Conservation (phyloP, 352 stramenopile species). For the Globisporangium heterothallicum region DNA sequence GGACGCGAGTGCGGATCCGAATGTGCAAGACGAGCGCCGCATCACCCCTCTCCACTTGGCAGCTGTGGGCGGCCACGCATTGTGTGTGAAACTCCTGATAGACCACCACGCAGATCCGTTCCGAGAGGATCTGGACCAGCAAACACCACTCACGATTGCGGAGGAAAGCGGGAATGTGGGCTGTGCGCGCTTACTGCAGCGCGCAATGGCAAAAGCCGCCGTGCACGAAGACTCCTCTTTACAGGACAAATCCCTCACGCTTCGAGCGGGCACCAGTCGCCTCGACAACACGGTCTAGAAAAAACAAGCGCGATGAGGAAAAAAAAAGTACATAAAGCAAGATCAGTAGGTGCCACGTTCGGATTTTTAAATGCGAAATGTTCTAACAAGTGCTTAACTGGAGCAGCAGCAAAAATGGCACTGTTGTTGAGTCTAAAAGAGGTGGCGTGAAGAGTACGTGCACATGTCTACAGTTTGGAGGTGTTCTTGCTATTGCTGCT, state of each 20-base stretch:
- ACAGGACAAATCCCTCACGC: constrained; percentile 43
- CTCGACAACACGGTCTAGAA: constrained; percentile 70
- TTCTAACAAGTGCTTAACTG: not conserved
- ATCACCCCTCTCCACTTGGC: constrained; percentile 76
- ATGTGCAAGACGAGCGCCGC: constrained; percentile 64
- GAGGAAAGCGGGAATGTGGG: constrained; percentile 76
- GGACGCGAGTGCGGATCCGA: constrained; percentile 51
- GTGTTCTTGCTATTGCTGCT: not conserved
- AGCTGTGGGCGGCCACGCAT: constrained; percentile 59
- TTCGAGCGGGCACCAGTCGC: constrained; percentile 48
- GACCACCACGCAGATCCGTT: constrained; percentile 80
- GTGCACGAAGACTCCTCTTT: constrained; percentile 32
- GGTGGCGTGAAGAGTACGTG: too few relatives aligned
- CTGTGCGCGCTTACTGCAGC: constrained; percentile 64
- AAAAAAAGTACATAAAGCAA: not conserved
- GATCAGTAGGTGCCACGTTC: not conserved
- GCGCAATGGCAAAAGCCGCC: constrained; percentile 68
- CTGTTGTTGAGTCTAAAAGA: too few relatives aligned
- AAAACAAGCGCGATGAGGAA: too few relatives aligned
- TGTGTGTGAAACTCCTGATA: constrained; percentile 77
- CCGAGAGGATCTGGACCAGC: constrained; percentile 71
- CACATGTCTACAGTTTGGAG: constrained; percentile 23
- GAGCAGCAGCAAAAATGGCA: too few relatives aligned
- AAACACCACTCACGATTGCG: constrained; percentile 56
- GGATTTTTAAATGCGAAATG: constrained; percentile 20